These are phyloP conservation scores for Flaveria bidentis DNA, from an alignment of 129 eudicot species.

Conservation along the genomic window DNA sequence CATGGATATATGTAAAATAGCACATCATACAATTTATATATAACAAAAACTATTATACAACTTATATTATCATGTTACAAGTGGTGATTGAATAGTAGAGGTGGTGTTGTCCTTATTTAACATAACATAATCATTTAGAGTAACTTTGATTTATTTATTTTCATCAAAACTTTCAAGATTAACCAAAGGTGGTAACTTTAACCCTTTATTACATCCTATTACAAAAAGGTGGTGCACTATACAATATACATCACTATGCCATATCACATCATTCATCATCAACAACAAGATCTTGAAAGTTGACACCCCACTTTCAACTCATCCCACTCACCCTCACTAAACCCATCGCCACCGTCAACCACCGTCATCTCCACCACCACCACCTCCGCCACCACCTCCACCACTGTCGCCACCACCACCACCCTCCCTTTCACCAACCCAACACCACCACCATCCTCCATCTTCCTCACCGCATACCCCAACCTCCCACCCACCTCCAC, in stretches of 20 bases:
- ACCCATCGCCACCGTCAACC: slow-evolving; percentile 48
- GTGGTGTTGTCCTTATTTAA: neutral
- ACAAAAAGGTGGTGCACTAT: slow-evolving; percentile 37
- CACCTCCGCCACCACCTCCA: slow-evolving; percentile 66
- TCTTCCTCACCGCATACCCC: slow-evolving; percentile 51
- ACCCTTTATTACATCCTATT: neutral
- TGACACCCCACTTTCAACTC: slow-evolving; percentile 52
- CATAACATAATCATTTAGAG: neutral
- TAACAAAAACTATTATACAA: too few species aligned
- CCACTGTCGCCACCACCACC: slow-evolving; percentile 41
- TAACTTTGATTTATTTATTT: neutral
- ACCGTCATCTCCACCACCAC: slow-evolving; percentile 67
- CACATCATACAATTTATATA: too few species aligned
- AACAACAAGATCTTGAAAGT: slow-evolving; percentile 44
- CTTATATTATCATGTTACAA: too few species aligned
- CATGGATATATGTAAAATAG: too few species aligned
- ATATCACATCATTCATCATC: neutral
- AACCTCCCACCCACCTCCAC: slow-evolving; percentile 48
- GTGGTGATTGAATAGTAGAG: too few species aligned
- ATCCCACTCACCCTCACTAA: slow-evolving; percentile 66
- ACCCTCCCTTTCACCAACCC: slow-evolving; percentile 63
- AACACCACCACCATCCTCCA: slow-evolving; percentile 32
- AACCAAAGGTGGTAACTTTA: neutral
- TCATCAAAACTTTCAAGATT: neutral
- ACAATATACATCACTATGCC: slow-evolving; percentile 39